Conservation (phyloP, 257 asterid genomes). For the Avicennia marina region DNA sequence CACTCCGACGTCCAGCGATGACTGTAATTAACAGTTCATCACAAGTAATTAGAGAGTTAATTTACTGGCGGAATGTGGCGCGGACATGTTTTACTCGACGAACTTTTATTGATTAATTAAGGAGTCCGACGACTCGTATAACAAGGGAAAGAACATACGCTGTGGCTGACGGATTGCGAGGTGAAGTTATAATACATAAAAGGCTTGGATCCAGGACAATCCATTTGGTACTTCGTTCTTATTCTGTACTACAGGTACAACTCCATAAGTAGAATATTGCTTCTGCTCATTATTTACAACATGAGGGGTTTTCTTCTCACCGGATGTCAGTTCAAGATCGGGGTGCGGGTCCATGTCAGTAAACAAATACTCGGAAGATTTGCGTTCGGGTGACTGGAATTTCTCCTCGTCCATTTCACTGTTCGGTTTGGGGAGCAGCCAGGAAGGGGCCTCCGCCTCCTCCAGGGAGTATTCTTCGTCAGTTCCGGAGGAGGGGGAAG, state of each 20-base stretch:
- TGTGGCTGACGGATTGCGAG: slow-evolving; percentile 75
- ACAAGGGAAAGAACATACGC: slow-evolving; percentile 35
- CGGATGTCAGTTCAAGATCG: slow-evolving; percentile 47
- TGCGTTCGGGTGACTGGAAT: neutral
- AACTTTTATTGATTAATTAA: neutral
- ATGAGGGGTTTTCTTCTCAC: slow-evolving; percentile 36
- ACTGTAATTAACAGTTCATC: too few relatives aligned
- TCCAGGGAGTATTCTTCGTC: neutral
- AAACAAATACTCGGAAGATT: neutral
- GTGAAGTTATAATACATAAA: slow-evolving; percentile 66
- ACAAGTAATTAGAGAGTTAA: too few relatives aligned
- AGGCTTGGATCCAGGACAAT: slow-evolving; percentile 50
- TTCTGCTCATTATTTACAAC: slow-evolving; percentile 15
- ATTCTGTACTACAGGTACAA: slow-evolving; percentile 63
- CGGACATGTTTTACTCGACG: too few relatives aligned
- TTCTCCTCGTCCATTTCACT: neutral
- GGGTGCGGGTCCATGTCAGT: slow-evolving; percentile 47
- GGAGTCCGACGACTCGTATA: too few relatives aligned
- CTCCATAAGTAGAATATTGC: slow-evolving; percentile 55
- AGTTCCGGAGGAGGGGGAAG: neutral
- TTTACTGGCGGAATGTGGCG: too few relatives aligned
- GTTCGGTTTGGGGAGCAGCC: neutral
- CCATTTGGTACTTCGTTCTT: slow-evolving; percentile 46
- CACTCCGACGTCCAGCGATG: slow-evolving; percentile 25
- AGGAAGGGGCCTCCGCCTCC: neutral